These are phyloP conservation scores for Suillus discolor DNA, from an alignment of 768 basidiomycete genomes.

Conservation along the genomic window DNA sequence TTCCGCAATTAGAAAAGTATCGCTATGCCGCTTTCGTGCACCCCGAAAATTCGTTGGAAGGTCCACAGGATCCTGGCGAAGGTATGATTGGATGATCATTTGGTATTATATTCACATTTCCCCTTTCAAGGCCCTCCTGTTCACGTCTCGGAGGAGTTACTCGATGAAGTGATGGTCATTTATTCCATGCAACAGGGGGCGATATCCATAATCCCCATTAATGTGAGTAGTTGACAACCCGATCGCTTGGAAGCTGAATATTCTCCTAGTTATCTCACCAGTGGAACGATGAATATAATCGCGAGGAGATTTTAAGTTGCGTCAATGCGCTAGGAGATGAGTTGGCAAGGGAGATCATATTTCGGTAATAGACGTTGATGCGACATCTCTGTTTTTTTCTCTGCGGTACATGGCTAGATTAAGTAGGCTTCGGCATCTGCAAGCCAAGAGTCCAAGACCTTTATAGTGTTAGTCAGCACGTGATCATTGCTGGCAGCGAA, in stretches of 20 bases:
- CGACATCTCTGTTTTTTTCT: not conserved
- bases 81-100: constrained; percentile 20
- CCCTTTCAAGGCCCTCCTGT: not conserved
- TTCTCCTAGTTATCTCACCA: constrained; percentile 22
- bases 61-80: constrained; percentile 29
- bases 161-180: constrained; percentile 22
- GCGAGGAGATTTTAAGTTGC: constrained; percentile 42
- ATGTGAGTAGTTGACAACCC: constrained; percentile 20
- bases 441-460: not conserved
- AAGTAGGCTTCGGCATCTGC: not conserved
- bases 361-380: constrained; percentile 25
- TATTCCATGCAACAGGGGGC: constrained; percentile 23
- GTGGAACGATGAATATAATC: constrained; percentile 33
- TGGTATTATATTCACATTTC: not conserved
- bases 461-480: not conserved
- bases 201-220: constrained; percentile 28
- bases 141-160: constrained; percentile 23
- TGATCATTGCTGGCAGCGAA: not conserved
- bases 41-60: constrained; percentile 54
- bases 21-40: constrained; percentile 72
- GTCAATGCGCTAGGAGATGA: constrained; percentile 47
- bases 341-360: constrained; percentile 43
- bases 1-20: constrained; percentile 60
- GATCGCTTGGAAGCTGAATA: constrained; percentile 12
- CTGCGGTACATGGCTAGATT: not conserved